Conservation (phyloP, 148 eudicot genomes). For the Arctostaphylos glauca region DNA sequence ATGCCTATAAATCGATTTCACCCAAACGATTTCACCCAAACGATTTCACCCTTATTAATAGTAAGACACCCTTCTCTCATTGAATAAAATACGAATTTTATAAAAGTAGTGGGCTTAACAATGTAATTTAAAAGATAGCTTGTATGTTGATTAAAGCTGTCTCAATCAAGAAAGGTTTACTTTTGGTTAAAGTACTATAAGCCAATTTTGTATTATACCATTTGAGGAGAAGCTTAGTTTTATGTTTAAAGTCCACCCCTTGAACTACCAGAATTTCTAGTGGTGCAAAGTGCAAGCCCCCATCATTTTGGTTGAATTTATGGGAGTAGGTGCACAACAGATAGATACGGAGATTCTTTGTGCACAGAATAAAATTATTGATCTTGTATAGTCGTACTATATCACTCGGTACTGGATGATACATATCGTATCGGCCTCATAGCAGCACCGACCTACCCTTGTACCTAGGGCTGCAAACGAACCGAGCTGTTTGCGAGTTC, state of each 20-base stretch:
- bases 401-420: too few relatives aligned
- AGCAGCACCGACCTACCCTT: too few relatives aligned
- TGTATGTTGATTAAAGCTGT: neutral
- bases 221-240: neutral
- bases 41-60: too few relatives aligned
- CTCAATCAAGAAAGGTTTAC: constrained; percentile 3
- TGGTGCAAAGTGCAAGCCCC: neutral
- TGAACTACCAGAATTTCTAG: neutral
- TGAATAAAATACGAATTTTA: neutral
- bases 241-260: neutral
- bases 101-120: neutral
- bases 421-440: too few relatives aligned
- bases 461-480: too few relatives aligned
- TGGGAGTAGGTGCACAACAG: neutral
- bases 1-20: too few relatives aligned
- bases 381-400: too few relatives aligned
- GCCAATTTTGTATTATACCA: neutral
- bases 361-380: too few relatives aligned
- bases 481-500: too few relatives aligned
- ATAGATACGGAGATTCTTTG: too few relatives aligned
- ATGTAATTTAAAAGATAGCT: neutral
- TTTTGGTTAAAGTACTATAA: neutral
- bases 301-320: neutral
- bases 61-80: neutral
- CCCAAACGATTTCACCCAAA: too few relatives aligned